Conservation (phyloP, 2,329 filamentous ascomycete genomes). For the Beauveria rudraprayagi region DNA sequence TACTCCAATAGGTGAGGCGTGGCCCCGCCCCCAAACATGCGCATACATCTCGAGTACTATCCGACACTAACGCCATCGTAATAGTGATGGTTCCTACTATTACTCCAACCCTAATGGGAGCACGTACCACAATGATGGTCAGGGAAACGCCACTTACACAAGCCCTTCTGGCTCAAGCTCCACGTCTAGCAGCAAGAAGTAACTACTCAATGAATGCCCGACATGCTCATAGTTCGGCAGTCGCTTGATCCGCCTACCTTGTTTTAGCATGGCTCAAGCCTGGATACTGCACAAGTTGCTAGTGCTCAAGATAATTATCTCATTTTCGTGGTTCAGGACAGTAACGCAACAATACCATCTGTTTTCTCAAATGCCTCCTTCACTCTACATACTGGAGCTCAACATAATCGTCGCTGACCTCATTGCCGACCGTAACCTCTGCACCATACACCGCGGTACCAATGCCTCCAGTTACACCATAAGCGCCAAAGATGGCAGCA, state of each 20-base stretch:
- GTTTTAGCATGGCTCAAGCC: not conserved
- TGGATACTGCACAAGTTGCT: too few relatives aligned
- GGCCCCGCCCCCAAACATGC: not conserved
- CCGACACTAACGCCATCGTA: not conserved
- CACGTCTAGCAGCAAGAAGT: slow-evolving; percentile 21
- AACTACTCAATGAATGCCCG: not conserved
- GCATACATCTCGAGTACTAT: not conserved
- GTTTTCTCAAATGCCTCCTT: not conserved
- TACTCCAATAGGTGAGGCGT: slow-evolving; percentile 54
- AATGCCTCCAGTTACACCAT: not conserved
- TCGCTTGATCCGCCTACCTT: not conserved
- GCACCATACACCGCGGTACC: not conserved
- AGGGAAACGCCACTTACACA: slow-evolving; percentile 53
- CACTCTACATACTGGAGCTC: not conserved
- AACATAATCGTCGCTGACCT: not conserved
- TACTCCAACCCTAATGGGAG: slow-evolving; percentile 63
- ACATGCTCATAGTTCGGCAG: not conserved
- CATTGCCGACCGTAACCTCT: not conserved
- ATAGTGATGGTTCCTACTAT: slow-evolving; percentile 60
- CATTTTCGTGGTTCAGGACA: too few relatives aligned
- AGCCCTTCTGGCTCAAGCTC: slow-evolving; percentile 35
- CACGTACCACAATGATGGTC: slow-evolving; percentile 58
- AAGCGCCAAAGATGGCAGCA: not conserved
- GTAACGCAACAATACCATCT: too few relatives aligned
- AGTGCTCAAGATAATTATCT: not conserved